Evolutionary conservation across 164 flowering plant species (phyloP).

Genomic region (Santalum album): DNA sequence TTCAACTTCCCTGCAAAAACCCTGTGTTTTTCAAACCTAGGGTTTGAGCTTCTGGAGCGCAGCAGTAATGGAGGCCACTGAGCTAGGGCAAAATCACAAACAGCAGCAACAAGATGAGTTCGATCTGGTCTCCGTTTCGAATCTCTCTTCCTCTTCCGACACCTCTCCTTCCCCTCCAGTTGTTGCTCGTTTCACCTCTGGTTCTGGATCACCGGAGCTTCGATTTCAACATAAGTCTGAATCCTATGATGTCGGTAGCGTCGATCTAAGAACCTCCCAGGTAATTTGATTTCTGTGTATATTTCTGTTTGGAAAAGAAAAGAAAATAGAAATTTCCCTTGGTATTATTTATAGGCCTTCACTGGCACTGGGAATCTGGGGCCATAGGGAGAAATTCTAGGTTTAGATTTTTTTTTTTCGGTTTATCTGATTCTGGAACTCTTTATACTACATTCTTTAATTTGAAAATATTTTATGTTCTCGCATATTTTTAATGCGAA

Average conservation of each 20-base stretch:
- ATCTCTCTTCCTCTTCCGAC: no score
- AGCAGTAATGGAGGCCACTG: slow-evolving; percentile 36
- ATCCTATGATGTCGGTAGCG: slow-evolving; percentile 13
- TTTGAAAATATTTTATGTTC: no score
- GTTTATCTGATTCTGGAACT: no score
- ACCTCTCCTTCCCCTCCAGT: slow-evolving; percentile 21
- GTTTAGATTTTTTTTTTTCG: no score
- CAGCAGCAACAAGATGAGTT: slow-evolving; percentile 33
- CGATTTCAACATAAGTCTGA: slow-evolving; percentile 32
- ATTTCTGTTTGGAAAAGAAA: no score
- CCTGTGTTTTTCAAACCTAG: neutral
- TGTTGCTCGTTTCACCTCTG: slow-evolving; percentile 44
- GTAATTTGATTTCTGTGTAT: slow-evolving; percentile 14
- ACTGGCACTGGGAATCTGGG: no score
- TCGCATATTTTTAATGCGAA: no score
- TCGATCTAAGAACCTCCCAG: slow-evolving; percentile 46
- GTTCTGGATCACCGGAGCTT: slow-evolving; percentile 34
- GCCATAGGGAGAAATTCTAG: no score
- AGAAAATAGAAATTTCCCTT: neutral
- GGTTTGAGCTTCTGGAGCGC: neutral
- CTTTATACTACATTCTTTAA: no score
- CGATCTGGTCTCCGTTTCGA: slow-evolving; percentile 39
- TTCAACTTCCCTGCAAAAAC: neutral
- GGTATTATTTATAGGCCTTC: no score
- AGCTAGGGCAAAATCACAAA: slow-evolving; percentile 28